Evolutionary conservation across 306 rosid species (phyloP).

Genomic region (Malus sylvestris): DNA sequence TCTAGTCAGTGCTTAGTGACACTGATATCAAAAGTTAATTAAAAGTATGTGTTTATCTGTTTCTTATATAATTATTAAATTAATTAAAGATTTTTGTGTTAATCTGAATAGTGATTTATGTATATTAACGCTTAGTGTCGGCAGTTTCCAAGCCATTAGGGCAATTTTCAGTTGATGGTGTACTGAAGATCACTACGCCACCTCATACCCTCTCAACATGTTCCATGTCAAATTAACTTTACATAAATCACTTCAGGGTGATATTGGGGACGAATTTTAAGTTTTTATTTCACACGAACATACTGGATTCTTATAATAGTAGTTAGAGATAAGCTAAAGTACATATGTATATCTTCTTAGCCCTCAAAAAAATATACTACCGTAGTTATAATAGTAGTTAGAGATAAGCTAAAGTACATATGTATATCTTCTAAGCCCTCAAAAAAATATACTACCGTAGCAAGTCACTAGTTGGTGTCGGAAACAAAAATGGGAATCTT

Average conservation of each 20-base stretch:
- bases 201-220: slow-evolving; percentile 12
- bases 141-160: slow-evolving; percentile 32
- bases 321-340: too few species aligned
- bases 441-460: too few species aligned
- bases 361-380: too few species aligned
- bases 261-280: too few species aligned
- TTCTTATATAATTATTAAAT: neutral
- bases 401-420: too few species aligned
- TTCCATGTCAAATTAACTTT: slow-evolving; percentile 1
- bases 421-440: too few species aligned
- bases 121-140: slow-evolving; percentile 4
- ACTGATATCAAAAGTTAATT: slow-evolving; percentile 12
- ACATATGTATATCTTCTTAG: too few species aligned
- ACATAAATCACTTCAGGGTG: neutral
- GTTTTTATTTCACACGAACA: rapidly evolving
- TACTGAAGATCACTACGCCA: slow-evolving; percentile 35
- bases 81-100: slow-evolving; percentile 21
- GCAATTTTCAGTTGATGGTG: slow-evolving; percentile 16
- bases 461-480: neutral
- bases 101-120: slow-evolving; percentile 20
- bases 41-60: slow-evolving; percentile 25
- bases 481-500: slow-evolving; percentile 17
- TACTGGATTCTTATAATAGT: too few species aligned
- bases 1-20: neutral
- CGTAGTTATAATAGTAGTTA: rapidly evolving